Evolutionary conservation across 2,329 filamentous ascomycete genomes (phyloP), one percentile per base, ranked within the genome.

Genomic region (Sporothrix euskadiensis): DNA sequence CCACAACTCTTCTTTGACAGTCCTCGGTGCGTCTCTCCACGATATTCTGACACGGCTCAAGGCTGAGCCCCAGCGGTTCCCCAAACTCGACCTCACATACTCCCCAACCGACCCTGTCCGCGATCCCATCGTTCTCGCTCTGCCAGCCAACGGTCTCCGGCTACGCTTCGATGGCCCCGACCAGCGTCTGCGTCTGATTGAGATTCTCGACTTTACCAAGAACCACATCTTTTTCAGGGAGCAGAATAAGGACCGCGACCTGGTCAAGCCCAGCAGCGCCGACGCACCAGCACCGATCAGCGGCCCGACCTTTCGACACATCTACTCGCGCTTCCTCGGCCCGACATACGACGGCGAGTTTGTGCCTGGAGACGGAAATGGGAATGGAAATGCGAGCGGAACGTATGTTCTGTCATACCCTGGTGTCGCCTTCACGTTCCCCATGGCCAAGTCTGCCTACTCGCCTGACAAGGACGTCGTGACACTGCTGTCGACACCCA

Each of bases 311-410:
- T 97, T 97, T 81, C 88, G 91, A 74, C 93, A 97, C 81, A 91
- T 99, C 77, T 99, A 98, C 81, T 94, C 97, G 78, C 90, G 93
- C 71, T 85, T 98, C n/a, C 90, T 99, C 76, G 96, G 96, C 0
- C 94, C 94, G 22, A 97, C 95, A 0, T 98, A 97, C 80, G 92
- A 92, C 0, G 96, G 96, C 76, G 96, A 99, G 84, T 99, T 95
- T 79, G 87, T 97, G 52, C 87, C 91, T 7, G 85, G 63, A 47
- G 22, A 49, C 14, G 70, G 69, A 12, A 81, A 82, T 7, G 79
- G 84, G 1, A 85, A 84, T 3, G 83, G 85, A 49, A 83, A 86
- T 12, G 84, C 85, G 19, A 83, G 86, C 74, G 94, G 94, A 19
- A 92, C 89, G 30, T 99, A 98, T 79, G 90, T 97, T 47, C 85